Evolutionary conservation across 768 basidiomycete species (phyloP).

Genomic region (Roridomyces roridus): DNA sequence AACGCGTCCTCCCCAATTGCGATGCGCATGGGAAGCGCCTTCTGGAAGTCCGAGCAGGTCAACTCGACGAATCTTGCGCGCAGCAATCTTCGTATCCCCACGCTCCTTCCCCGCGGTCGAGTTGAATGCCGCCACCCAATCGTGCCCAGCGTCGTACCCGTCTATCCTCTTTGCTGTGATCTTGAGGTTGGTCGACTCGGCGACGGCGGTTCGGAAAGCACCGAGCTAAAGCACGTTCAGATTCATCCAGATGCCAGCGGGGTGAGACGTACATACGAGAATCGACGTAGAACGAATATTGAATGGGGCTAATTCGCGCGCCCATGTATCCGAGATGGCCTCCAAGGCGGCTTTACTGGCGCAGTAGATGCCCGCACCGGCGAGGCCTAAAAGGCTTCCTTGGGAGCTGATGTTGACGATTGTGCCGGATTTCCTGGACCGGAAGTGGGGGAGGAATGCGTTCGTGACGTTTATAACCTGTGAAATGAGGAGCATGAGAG

Average conservation of each 20-base stretch:
- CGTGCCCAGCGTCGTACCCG: slow-evolving; percentile 15
- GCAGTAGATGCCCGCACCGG: slow-evolving; percentile 23
- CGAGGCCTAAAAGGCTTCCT: too few relatives aligned
- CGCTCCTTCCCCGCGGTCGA: slow-evolving; percentile 11
- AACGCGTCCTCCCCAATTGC: slow-evolving; percentile 13
- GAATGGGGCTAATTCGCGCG: not conserved
- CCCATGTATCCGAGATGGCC: slow-evolving; percentile 11
- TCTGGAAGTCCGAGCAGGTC: not conserved
- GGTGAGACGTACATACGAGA: not conserved
- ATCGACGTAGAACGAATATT: slow-evolving; percentile 9
- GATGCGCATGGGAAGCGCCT: slow-evolving; percentile 18
- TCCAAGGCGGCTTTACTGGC: slow-evolving; percentile 28
- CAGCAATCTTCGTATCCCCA: slow-evolving; percentile 20
- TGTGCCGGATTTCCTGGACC: slow-evolving; percentile 15
- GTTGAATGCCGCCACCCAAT: slow-evolving; percentile 8
- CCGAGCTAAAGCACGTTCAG: slow-evolving; percentile 12
- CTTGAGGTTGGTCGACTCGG: slow-evolving; percentile 10
- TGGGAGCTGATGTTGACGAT: too few relatives aligned
- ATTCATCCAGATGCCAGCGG: too few relatives aligned
- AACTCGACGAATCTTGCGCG: slow-evolving; percentile 20
- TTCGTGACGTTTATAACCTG: slow-evolving; percentile 29
- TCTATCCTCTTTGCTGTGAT: slow-evolving; percentile 10
- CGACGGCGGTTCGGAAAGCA: slow-evolving; percentile 23
- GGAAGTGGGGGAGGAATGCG: slow-evolving; percentile 35
- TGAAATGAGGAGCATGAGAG: too few relatives aligned